Evolutionary conservation across 176 grass and related monocot genomes (phyloP).

Genomic region (Carex scoparia): DNA sequence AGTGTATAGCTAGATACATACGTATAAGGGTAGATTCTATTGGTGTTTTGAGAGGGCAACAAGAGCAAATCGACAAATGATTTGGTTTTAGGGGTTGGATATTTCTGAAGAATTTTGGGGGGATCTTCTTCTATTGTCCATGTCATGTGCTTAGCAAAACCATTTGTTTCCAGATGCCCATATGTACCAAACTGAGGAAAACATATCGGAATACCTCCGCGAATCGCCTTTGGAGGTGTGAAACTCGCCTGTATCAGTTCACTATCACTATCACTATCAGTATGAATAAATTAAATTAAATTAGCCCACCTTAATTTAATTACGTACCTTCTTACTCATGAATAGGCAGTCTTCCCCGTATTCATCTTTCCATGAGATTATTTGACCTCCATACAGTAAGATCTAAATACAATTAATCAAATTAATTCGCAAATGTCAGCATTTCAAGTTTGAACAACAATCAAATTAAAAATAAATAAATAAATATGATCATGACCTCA

Average conservation of each 20-base stretch:
- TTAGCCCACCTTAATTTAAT: constrained; percentile 20
- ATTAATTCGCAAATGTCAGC: not conserved
- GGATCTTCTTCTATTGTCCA: constrained; percentile 75
- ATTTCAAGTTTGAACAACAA: not conserved
- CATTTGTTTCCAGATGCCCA: constrained; percentile 88
- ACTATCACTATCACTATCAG: not conserved
- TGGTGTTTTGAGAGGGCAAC: constrained; percentile 63
- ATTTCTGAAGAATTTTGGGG: constrained; percentile 35
- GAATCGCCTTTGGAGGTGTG: constrained; percentile 75
- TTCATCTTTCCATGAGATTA: constrained; percentile 81
- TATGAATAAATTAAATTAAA: not conserved
- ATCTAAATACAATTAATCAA: constrained; percentile 26
- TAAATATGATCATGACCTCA: not conserved
- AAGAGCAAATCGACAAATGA: constrained; percentile 82
- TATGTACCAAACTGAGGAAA: constrained; percentile 95
- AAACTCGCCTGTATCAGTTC: constrained; percentile 56
- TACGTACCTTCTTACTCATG: constrained; percentile 59
- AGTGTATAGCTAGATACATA: constrained; percentile 17
- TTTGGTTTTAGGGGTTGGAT: constrained; percentile 52
- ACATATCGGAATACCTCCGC: constrained; percentile 90
- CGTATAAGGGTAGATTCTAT: constrained; percentile 83
- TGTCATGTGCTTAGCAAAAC: constrained; percentile 64
- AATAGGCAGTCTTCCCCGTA: constrained; percentile 72
- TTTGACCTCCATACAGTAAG: constrained; percentile 66
- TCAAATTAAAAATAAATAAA: not conserved